phyloP scores from a whole-genome alignment of 352 stramenopile species.

The Globisporangium spinosum region DNA sequence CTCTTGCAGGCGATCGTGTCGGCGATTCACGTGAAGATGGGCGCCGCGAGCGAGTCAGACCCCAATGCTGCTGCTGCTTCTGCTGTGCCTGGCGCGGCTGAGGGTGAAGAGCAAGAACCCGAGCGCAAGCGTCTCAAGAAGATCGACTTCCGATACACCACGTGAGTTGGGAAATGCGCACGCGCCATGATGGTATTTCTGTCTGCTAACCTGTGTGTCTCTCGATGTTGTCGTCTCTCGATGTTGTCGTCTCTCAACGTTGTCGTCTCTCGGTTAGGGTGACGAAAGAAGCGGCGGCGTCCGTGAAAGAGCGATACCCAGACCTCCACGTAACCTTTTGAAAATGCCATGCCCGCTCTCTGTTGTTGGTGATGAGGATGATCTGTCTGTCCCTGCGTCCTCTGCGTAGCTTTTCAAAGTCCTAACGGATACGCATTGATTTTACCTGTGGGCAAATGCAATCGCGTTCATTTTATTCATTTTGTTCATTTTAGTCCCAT shows the following conservation, averaged over 20 bases:
- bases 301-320: conserved; percentile 72
- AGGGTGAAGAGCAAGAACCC: conserved; percentile 46
- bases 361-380: not conserved
- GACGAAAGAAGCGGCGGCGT: conserved; percentile 74
- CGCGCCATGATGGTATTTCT: not conserved
- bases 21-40: conserved; percentile 80
- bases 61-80: not conserved
- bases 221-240: not conserved
- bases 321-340: conserved; percentile 56
- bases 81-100: conserved; percentile 4
- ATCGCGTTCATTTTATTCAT: not conserved
- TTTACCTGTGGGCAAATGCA: no score
- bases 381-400: not conserved
- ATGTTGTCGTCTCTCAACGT: not conserved
- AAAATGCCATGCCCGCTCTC: conserved; percentile 15
- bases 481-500: not conserved
- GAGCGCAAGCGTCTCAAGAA: conserved; percentile 87
- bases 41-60: conserved; percentile 37
- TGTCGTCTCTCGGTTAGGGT: conserved; percentile 33
- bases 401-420: not conserved
- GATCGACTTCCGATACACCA: conserved; percentile 88
- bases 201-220: not conserved
- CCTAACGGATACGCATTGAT: no score
- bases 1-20: conserved; percentile 50
- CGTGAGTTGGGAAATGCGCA: conserved; percentile 34